Evolutionary conservation across 2,329 filamentous ascomycete genomes (phyloP).

Genomic region (Fusarium piperis): DNA sequence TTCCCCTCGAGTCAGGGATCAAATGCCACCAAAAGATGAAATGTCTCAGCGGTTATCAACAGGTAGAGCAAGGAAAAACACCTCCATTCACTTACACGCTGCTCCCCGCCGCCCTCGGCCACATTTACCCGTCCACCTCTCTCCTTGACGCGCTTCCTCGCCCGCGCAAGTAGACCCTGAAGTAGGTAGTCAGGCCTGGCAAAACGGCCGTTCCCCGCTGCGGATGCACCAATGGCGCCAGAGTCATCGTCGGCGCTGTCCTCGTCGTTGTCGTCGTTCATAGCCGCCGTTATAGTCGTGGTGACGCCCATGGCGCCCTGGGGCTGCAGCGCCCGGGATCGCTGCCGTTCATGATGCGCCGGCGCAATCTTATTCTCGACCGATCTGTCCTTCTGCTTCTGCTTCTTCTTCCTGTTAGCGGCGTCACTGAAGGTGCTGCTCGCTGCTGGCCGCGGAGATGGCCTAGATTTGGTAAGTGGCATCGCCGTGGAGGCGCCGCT

Average conservation of each 20-base stretch:
- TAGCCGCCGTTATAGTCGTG: conserved; percentile 4
- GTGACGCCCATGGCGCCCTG: conserved; percentile 19
- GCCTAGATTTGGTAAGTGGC: conserved; percentile 38
- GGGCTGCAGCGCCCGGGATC: conserved; percentile 21
- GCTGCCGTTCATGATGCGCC: conserved; percentile 21
- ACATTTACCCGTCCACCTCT: conserved; percentile 18
- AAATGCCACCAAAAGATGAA: conserved; percentile 6
- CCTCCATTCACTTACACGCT: conserved; percentile 33
- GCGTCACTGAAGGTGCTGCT: conserved; percentile 23
- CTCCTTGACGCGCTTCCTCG: conserved; percentile 38
- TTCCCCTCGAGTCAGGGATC: conserved; percentile 11
- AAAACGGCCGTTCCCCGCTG: conserved; percentile 20
- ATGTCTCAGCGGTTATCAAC: neutral
- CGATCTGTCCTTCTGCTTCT: conserved; percentile 7
- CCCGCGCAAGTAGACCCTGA: conserved; percentile 35
- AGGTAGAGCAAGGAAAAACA: conserved; percentile 4
- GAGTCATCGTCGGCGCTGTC: conserved; percentile 11
- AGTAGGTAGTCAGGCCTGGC: conserved; percentile 34
- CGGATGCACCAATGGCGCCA: conserved; percentile 16
- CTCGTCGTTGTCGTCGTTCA: conserved; percentile 1
- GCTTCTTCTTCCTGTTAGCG: conserved; percentile 7
- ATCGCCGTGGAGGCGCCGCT: conserved; percentile 10
- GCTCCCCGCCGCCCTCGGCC: conserved; percentile 9
- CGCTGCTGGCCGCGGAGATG: conserved; percentile 23
- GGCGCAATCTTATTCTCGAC: conserved; percentile 27